Conservation (phyloP, 2,329 filamentous ascomycete genomes). For the Penicillium sp. region DNA sequence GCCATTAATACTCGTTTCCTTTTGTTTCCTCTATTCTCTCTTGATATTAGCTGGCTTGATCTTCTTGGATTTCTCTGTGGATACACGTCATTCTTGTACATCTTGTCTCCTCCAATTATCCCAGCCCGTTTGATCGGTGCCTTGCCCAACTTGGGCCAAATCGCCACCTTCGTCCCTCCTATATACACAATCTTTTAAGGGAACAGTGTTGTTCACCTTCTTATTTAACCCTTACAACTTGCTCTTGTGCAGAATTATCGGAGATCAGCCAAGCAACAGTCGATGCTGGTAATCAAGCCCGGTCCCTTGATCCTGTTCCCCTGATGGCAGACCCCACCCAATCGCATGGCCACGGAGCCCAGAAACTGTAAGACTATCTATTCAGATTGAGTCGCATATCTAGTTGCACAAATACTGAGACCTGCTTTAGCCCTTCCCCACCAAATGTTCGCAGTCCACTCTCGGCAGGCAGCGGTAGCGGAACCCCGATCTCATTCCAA, state of each 20-base stretch:
- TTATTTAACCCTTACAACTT: neutral
- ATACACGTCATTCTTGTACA: constrained; percentile 18
- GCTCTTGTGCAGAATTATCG: neutral
- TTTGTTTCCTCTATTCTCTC: neutral
- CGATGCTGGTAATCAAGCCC: constrained; percentile 12
- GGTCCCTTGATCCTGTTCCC: constrained; percentile 1
- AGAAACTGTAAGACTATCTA: constrained; percentile 22
- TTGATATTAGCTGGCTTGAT: neutral
- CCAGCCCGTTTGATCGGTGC: constrained; percentile 19
- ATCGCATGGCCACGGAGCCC: constrained; percentile 22
- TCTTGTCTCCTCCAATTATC: constrained; percentile 14
- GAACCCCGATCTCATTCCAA: constrained; percentile 62
- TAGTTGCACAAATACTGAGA: constrained; percentile 13
- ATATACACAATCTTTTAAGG: neutral
- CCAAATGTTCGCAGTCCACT: constrained; percentile 27
- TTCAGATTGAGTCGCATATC: neutral
- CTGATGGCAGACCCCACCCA: constrained; percentile 28
- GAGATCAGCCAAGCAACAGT: constrained; percentile 9
- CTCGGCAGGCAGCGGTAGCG: constrained; percentile 25
- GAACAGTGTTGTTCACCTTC: neutral
- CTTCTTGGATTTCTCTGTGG: neutral
- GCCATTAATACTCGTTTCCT: neutral
- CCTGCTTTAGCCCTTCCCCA: constrained; percentile 12
- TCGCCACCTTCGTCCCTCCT: constrained; percentile 14
- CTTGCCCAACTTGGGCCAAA: constrained; percentile 11